Evolutionary conservation across 2,329 filamentous ascomycete genomes (phyloP), one percentile per base, ranked within the genome.

Genomic region (Diplodia seriata): DNA sequence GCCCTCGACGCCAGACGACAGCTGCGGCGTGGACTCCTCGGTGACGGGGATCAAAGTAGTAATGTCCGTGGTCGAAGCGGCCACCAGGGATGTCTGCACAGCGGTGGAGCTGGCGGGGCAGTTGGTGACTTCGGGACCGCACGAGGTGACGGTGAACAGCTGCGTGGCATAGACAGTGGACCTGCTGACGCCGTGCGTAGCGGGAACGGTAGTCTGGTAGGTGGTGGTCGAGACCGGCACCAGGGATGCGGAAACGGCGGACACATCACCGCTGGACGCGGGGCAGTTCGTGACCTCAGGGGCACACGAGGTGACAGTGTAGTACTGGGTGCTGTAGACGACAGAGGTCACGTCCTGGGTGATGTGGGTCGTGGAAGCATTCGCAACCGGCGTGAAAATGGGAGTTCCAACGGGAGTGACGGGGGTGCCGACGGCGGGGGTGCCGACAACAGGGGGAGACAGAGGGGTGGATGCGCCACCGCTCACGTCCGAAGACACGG

Each of bases 201-300:
- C 59, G 15, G 62, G 62, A 12, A 55, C 62, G 14, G 43, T 36
- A 5, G 62, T 65, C 20, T 29, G 26, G 47, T 33, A 33, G 9
- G 54, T 36, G 7, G 50, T 55, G 9, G 50, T 31, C 8, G 62
- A 43, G n/a, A 65, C 62, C 20, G 62, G 49, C 5, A 65, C 40
- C 36, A 59, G 43, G 15, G 43, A 36, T 12, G 43, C 40, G 11
- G 54, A n/a, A 26, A 59, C 64, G 40, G 54, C 64, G 4, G 55
- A 56, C n/a, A 67, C 54, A 56, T 56, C 33, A 20, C 54, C 55
- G 68, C 68, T 68, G 70, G 68, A 12, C 11, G 71, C 71, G 2
- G 74, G 71, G 66, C 70, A 72, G 67, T 73, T 69, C 18, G 64
- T 67, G 54, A 67, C 49, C 18, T 11, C 9, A 4, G 64, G 40